A percentile compares a stretch with the other conserved stretches of the same genome.
These are phyloP conservation scores for Prunus persica DNA, from an alignment of 306 rosid species.

Conservation along the genomic window Prunus_persica_NCBIv2 NC_034012.1:14153501-14154000, in stretches of 20 bases:
- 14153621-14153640: conserved; percentile 55
- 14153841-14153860: not conserved
- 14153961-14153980: not conserved
- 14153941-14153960: not conserved
- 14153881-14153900: not conserved
- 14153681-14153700: conserved; percentile 76
- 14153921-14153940: not conserved
- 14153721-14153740: conserved; percentile 49
- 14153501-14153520: not conserved
- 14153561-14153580: not conserved
- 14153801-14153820: not conserved
- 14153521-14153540: not conserved
- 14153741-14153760: not conserved
- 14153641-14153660: conserved; percentile 95
- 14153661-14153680: conserved; percentile 65
- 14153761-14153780: not conserved
- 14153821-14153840: not conserved
- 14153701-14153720: conserved; percentile 78
- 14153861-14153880: not conserved
- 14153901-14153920: not conserved
- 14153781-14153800: not conserved
- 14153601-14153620: conserved; percentile 6
- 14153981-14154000: not conserved
- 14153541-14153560: not conserved
- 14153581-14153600: not conserved